Base-by-base conservation (phyloP, 345 rosid species). In the Microthlaspi erraticum region DNA sequence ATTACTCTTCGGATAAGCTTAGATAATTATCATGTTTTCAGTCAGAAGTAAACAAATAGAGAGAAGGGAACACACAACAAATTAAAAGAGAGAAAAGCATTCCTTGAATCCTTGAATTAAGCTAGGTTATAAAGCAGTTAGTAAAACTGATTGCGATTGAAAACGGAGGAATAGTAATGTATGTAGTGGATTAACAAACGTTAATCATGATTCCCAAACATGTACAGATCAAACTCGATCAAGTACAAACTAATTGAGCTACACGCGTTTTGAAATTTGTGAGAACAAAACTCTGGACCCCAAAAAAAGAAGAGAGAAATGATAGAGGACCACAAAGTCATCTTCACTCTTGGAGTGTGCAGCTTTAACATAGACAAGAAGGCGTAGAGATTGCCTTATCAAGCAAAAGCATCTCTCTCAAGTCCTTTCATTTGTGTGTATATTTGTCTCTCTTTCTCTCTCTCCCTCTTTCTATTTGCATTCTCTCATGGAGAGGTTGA, bases 341-440 rank as follows among this genome's bases (percentile, higher is more conserved):
- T 66, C 33, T 74, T 65, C 60, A 39, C 38, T 39, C 73, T 51
- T 26, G 61, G 48, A 50, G 57, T 59, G 68, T 60, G 78, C 78
- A 75, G 78, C 78, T 62, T 74, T 75, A 75, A 42, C 49, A 4
- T 60, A 46, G 78, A 60, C 78, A 75, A 60, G 56, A 61, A 68
- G 62, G 49, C 50, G 68, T 68, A 75, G 57, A 75, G 59, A 61
- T 75, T 75, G 74, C 78, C 78, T 67, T 60, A 74, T 74, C 68
- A 74, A 74, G 78, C 78, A 67, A 67, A 74, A 74, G 73, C 63
- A 66, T 66, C 67, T 66, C 68, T 44, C 64, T 51, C 60, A 50
- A 66, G 60, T 67, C 73, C 37, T 59, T 61, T 75, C 64, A 26
- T 61, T 60, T 74, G 57, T 53, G 63, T 68, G 69, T 60, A 41